These are phyloP conservation scores for Saposhnikovia divaricata DNA, from an alignment of 129 eudicot genomes.

Conservation along the genomic window DNA sequence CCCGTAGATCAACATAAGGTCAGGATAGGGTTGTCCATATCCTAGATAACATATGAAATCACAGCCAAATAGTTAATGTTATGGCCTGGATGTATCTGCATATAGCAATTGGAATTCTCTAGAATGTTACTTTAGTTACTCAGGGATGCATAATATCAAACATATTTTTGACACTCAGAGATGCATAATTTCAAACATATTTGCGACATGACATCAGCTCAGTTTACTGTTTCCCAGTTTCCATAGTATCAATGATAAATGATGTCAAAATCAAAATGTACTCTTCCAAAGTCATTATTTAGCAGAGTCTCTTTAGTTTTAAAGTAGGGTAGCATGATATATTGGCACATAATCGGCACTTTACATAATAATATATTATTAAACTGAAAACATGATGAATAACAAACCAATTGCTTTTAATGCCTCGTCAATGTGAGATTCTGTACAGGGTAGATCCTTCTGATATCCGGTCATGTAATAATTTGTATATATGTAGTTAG, in stretches of 20 bases:
- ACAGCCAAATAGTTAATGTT: slow-evolving; percentile 1
- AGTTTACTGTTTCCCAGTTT: neutral
- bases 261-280: neutral
- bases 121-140: neutral
- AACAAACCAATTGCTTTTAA: slow-evolving; percentile 49
- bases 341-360: neutral
- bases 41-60: too few relatives aligned
- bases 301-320: neutral
- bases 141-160: too few relatives aligned
- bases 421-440: slow-evolving; percentile 55
- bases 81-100: neutral
- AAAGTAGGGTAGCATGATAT: neutral
- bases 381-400: neutral
- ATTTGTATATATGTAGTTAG: slow-evolving; percentile 55
- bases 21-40: too few relatives aligned
- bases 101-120: neutral
- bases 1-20: too few relatives aligned
- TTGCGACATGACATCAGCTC: neutral
- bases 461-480: slow-evolving; percentile 28
- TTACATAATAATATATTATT: neutral
- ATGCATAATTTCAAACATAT: neutral
- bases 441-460: slow-evolving; percentile 49
- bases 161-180: too few relatives aligned
- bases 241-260: neutral
- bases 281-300: neutral